Conservation (phyloP, 768 basidiomycete species). For the Pleurotus platypus region DNA sequence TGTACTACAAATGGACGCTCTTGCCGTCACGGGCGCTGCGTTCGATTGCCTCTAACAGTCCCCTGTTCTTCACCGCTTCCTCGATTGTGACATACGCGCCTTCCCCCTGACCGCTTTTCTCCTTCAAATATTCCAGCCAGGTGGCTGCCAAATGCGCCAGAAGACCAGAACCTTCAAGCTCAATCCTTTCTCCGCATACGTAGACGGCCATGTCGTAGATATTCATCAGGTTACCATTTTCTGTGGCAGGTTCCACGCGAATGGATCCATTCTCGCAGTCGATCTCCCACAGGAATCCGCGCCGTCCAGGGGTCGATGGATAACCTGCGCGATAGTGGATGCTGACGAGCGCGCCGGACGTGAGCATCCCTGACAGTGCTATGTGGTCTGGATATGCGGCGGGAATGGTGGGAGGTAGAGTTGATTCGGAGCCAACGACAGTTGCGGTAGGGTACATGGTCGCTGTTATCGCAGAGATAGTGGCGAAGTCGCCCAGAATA, state of each 20-base stretch:
- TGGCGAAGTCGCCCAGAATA: constrained; percentile 27
- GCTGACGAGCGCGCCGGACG: constrained; percentile 24
- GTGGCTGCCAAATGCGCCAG: not conserved
- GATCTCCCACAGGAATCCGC: constrained; percentile 12
- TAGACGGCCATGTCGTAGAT: constrained; percentile 10
- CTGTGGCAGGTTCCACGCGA: constrained; percentile 11
- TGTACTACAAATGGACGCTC: not conserved
- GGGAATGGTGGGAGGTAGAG: constrained; percentile 17
- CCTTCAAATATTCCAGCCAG: constrained; percentile 12
- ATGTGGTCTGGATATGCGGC: constrained; percentile 22
- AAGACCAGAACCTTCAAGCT: not conserved
- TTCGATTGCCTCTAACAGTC: constrained; percentile 14
- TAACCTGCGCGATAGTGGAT: constrained; percentile 21
- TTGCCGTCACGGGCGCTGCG: constrained; percentile 8
- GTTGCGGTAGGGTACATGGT: constrained; percentile 22
- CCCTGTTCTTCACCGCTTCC: constrained; percentile 16
- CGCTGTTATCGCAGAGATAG: constrained; percentile 20
- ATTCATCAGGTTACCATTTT: not conserved
- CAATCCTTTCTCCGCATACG: constrained; percentile 15
- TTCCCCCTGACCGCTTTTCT: constrained; percentile 7
- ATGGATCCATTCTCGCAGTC: constrained; percentile 14
- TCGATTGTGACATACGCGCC: constrained; percentile 15
- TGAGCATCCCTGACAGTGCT: constrained; percentile 24
- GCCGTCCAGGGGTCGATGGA: constrained; percentile 8
- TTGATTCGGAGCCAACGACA: constrained; percentile 18